Evolutionary conservation across 1,284 basidiomycete species (phyloP).

Genomic region (Tylopilus sp.): DNA sequence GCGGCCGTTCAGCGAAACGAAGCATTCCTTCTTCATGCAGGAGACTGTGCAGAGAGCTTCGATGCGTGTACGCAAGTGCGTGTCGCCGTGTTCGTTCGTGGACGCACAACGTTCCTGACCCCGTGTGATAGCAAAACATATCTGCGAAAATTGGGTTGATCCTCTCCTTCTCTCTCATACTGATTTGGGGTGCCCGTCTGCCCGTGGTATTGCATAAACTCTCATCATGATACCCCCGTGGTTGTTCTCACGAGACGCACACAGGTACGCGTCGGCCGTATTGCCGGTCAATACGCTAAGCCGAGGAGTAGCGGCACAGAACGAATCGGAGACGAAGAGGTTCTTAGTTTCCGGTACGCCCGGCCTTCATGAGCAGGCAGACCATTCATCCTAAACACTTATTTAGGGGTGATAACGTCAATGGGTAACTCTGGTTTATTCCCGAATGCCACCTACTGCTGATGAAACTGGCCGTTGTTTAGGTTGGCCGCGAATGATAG

Average conservation of each 20-base stretch:
- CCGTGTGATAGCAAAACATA: slow-evolving; percentile 73
- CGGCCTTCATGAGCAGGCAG: slow-evolving; percentile 3
- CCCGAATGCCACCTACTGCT: slow-evolving; percentile 24
- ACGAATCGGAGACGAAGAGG: slow-evolving; percentile 63
- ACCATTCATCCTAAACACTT: slow-evolving; percentile 4
- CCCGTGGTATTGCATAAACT: slow-evolving; percentile 61
- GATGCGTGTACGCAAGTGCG: slow-evolving; percentile 82
- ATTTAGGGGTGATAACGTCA: slow-evolving; percentile 90
- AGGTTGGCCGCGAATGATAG: slow-evolving; percentile 71
- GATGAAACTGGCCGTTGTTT: not conserved
- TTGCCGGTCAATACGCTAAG: slow-evolving; percentile 97
- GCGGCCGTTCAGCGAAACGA: slow-evolving; percentile 79
- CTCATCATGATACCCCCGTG: not conserved
- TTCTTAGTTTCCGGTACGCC: slow-evolving; percentile 75
- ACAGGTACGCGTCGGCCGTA: slow-evolving; percentile 83
- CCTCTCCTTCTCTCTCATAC: slow-evolving; percentile 91
- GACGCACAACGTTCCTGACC: not conserved
- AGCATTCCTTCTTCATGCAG: slow-evolving; percentile 94
- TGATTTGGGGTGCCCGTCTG: slow-evolving; percentile 88
- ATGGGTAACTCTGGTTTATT: slow-evolving; percentile 54
- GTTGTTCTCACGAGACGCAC: slow-evolving; percentile 9
- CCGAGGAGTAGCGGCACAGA: slow-evolving; percentile 88
- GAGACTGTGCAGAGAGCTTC: slow-evolving; percentile 95
- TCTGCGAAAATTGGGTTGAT: slow-evolving; percentile 93
- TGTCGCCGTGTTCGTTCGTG: not conserved